Percentiles rank a stretch among this genome's conserved stretches.
phyloP scores from a whole-genome alignment of 139 green algal genomes.

The Chloropicon primus region DNA sequence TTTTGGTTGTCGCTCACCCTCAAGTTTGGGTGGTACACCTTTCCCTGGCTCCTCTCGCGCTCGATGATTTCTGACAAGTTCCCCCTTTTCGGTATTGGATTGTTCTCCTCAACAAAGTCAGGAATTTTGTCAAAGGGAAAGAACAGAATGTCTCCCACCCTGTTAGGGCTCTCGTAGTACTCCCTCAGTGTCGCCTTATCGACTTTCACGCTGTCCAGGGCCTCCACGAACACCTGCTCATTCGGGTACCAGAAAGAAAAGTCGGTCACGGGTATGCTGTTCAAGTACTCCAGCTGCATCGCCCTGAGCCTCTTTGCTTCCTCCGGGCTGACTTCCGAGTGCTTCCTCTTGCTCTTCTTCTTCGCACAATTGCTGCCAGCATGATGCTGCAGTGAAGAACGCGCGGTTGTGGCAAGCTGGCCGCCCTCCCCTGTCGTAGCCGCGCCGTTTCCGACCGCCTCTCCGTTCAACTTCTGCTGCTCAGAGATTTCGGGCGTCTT shows the following conservation, averaged over 20 bases:
- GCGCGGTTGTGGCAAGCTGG: not conserved
- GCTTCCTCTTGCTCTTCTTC: not conserved
- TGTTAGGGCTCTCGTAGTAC: not conserved
- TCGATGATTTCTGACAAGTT: not conserved
- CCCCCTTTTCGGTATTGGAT: not conserved
- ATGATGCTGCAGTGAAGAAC: not conserved
- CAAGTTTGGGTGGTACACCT: not conserved
- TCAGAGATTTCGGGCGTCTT: not conserved
- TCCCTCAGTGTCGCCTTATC: not conserved
- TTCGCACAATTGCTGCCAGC: not conserved
- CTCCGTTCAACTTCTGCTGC: not conserved
- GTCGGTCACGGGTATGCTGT: not conserved
- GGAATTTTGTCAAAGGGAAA: not conserved
- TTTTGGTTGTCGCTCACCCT: not conserved
- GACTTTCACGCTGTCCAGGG: not conserved
- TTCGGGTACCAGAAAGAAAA: not conserved
- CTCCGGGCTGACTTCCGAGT: not conserved
- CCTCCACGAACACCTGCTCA: not conserved
- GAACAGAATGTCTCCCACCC: not conserved
- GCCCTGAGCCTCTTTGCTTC: not conserved
- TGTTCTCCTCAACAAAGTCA: not conserved
- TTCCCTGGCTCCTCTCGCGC: not conserved
- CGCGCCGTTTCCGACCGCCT: no score
- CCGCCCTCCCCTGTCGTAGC: no score
- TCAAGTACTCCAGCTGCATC: not conserved